Percentiles rank a stretch among this genome's conserved stretches.
phyloP scores from a whole-genome alignment of 176 grass and related monocot genomes.

The Chrysopogon serrulatus region DNA sequence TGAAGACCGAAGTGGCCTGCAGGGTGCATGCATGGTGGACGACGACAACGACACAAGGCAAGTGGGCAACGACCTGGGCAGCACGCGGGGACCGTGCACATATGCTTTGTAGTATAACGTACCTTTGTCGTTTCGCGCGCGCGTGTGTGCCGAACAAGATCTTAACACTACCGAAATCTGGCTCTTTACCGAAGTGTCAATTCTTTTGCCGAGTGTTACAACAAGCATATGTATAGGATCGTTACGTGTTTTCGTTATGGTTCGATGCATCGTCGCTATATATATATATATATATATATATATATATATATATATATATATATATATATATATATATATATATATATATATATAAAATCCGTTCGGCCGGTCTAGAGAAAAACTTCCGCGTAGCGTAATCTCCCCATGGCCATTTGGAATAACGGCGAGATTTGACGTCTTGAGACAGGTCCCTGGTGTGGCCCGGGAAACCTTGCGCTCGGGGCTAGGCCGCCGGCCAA shows the following conservation, averaged over 20 bases:
- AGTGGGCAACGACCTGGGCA: background rate
- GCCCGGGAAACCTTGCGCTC: background rate
- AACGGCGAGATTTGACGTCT: conserved; percentile 14
- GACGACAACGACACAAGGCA: conserved; percentile 25
- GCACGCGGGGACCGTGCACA: background rate
- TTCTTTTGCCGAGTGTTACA: too few relatives aligned
- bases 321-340: too few relatives aligned
- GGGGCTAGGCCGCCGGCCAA: background rate
- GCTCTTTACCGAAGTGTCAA: too few relatives aligned
- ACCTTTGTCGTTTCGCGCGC: background rate
- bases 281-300: too few relatives aligned
- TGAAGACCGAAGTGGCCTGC: background rate
- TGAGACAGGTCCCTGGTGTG: background rate
- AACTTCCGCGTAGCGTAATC: background rate
- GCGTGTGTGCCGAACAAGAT: background rate
- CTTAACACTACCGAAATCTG: too few relatives aligned
- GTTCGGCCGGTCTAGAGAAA: background rate
- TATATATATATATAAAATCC: background rate
- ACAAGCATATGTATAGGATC: background rate
- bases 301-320: too few relatives aligned
- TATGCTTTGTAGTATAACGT: background rate
- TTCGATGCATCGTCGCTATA: background rate
- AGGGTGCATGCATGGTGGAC: conserved; percentile 15
- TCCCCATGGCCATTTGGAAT: background rate
- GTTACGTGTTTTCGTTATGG: background rate